phyloP scores from a whole-genome alignment of 495 filamentous ascomycete genomes.

The Tuber melanosporum region DNA sequence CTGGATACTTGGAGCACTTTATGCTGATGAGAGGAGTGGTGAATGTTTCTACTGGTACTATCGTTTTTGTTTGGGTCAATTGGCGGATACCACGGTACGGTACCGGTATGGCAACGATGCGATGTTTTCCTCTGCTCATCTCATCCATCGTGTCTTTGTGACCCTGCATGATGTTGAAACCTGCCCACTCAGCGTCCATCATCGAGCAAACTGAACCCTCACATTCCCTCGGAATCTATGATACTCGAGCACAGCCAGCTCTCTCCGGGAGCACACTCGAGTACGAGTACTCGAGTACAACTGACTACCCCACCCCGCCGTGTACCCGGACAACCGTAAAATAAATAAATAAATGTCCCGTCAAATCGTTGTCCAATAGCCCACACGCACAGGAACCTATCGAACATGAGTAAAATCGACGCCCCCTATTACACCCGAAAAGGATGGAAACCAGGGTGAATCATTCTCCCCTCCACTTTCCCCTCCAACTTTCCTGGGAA shows the following conservation, averaged over 20 bases:
- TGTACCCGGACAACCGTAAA: background rate
- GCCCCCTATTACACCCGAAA: conserved; percentile 9
- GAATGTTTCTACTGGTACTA: background rate
- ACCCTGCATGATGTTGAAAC: conserved; percentile 1
- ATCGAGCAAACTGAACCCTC: conserved; percentile 3
- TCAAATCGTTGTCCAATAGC: conserved; percentile 37
- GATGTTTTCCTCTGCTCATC: background rate
- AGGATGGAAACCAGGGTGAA: conserved; percentile 15
- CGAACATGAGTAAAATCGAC: conserved; percentile 36
- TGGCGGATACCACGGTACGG: background rate
- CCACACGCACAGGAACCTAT: conserved; percentile 20
- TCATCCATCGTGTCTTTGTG: conserved; percentile 3
- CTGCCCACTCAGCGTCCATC: background rate
- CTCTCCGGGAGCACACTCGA: background rate
- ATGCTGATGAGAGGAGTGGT: background rate
- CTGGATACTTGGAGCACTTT: background rate
- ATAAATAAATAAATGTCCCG: conserved; percentile 29
- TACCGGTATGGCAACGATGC: background rate
- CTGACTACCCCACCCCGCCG: no score
- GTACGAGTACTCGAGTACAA: no score
- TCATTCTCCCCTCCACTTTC: conserved; percentile 66
- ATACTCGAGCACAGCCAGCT: no score
- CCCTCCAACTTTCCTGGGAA: conserved; percentile 62
- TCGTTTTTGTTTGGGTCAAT: background rate
- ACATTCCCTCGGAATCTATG: background rate